Conservation (phyloP, 2,329 filamentous ascomycete genomes). For the Penicillium concentricum region DNA sequence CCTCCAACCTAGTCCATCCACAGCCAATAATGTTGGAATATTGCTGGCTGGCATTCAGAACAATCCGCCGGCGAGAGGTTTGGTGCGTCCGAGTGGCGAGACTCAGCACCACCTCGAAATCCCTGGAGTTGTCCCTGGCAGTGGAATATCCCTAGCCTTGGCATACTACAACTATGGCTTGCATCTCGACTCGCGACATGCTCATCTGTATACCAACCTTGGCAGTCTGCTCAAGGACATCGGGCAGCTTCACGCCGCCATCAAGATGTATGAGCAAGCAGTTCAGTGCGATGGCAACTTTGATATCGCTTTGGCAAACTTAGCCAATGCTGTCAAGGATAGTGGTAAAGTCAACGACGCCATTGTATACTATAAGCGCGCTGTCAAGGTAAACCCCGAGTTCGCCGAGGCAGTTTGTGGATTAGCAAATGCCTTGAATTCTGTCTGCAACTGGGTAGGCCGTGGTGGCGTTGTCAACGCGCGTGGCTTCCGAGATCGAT, state of each 20-base stretch:
- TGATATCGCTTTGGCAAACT: constrained; percentile 92
- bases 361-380: constrained; percentile 85
- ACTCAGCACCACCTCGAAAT: constrained; percentile 53
- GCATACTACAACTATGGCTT: constrained; percentile 96
- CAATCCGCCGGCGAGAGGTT: constrained; percentile 44
- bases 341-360: constrained; percentile 89
- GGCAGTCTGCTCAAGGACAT: constrained; percentile 96
- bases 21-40: constrained; percentile 97
- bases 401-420: constrained; percentile 98
- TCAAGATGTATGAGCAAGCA: constrained; percentile 95
- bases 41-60: constrained; percentile 93
- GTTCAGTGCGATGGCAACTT: constrained; percentile 91
- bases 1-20: constrained; percentile 92
- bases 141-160: constrained; percentile 81
- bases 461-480: constrained; percentile 81
- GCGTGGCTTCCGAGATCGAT: constrained; percentile 74
- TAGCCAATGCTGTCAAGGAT: constrained; percentile 97
- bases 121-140: constrained; percentile 79
- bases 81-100: constrained; percentile 35
- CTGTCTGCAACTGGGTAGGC: constrained; percentile 91
- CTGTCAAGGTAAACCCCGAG: constrained; percentile 86
- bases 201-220: constrained; percentile 94
- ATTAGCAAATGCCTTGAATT: constrained; percentile 90
- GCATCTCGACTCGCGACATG: constrained; percentile 80
- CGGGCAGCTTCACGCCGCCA: constrained; percentile 84